Evolutionary conservation across 306 rosid genomes (phyloP).

Genomic region (Styphnolobium japonicum): DNA sequence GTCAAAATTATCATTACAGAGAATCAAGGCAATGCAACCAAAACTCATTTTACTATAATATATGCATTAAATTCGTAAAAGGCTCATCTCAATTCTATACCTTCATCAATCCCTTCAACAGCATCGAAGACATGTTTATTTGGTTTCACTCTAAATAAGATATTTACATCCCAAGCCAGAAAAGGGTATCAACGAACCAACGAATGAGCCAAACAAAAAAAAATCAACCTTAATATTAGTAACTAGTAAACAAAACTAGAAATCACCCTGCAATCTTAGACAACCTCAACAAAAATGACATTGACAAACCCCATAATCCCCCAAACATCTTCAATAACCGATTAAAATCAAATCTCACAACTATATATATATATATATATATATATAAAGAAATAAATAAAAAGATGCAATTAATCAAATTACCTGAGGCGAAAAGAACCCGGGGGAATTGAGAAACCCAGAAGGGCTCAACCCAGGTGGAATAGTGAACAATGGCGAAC

Average conservation of each 20-base stretch:
- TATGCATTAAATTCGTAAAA: background rate
- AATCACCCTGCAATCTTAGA: too few species aligned
- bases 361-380: too few species aligned
- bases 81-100: background rate
- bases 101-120: background rate
- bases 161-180: background rate
- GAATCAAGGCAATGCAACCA: conserved; percentile 15
- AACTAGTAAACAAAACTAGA: too few species aligned
- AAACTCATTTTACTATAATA: background rate
- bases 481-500: conserved; percentile 70
- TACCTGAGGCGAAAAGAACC: conserved; percentile 89
- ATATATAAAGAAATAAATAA: too few species aligned
- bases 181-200: background rate
- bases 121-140: background rate
- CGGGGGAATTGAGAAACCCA: conserved; percentile 90
- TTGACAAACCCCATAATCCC: background rate
- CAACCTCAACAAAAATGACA: too few species aligned
- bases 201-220: background rate
- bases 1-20: background rate
- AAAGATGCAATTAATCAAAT: background rate
- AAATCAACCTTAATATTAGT: too few species aligned
- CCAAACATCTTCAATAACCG: background rate
- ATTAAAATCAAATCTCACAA: too few species aligned
- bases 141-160: background rate
- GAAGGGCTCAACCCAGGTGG: conserved; percentile 91